Conservation (phyloP, 2,329 filamentous ascomycete genomes). For the Phoma sp. region DNA sequence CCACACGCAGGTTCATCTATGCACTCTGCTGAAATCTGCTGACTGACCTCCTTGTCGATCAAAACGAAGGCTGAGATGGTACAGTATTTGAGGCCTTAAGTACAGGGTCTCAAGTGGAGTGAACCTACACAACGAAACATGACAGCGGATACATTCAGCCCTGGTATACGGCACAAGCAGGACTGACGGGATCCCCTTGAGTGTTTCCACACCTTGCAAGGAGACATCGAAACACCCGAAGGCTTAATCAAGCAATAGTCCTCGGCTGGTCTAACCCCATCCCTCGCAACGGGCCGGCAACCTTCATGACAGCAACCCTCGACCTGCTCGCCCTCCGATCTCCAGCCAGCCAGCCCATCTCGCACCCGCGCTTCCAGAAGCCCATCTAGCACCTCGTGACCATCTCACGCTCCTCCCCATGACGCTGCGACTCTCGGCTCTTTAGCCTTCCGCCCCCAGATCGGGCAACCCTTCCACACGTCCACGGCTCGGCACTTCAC, state of each 20-base stretch:
- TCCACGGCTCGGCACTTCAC: constrained; percentile 3
- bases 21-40: no score
- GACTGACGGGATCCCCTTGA: neutral
- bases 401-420: neutral
- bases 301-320: constrained; percentile 2
- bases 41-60: no score
- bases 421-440: neutral
- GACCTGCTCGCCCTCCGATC: constrained; percentile 4
- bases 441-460: constrained; percentile 12
- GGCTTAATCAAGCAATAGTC: neutral
- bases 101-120: no score
- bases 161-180: no score
- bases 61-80: no score
- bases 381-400: constrained; percentile 1
- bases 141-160: no score
- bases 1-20: no score
- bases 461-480: constrained; percentile 10
- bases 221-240: neutral
- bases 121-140: no score
- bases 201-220: constrained; percentile 1
- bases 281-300: neutral
- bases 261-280: constrained; percentile 1
- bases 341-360: neutral
- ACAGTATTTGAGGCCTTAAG: no score
- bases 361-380: constrained; percentile 1